Conservation (phyloP, 2,329 filamentous ascomycete species). For the Trichoderma atroviride region DNA sequence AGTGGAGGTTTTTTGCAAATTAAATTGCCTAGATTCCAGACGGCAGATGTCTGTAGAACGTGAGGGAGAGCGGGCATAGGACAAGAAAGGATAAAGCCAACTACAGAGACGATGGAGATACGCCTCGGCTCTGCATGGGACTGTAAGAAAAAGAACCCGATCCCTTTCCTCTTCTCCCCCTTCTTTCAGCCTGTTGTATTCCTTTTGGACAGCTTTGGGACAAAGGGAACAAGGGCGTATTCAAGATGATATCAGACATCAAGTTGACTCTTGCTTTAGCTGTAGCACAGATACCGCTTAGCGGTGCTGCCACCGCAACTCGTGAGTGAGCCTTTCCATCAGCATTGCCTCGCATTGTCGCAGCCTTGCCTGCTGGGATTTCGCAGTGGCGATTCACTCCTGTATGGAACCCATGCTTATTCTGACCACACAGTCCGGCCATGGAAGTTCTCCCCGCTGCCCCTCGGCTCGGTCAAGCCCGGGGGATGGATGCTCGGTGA, state of each 20-base stretch:
- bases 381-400: neutral
- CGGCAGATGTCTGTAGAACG: constrained; percentile 11
- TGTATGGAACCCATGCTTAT: neutral
- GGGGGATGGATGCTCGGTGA: constrained; percentile 56
- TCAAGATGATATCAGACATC: neutral
- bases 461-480: constrained; percentile 54
- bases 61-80: constrained; percentile 1
- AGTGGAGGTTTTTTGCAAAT: constrained; percentile 3
- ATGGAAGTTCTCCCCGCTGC: constrained; percentile 36
- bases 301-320: constrained; percentile 20
- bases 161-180: neutral
- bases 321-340: constrained; percentile 24
- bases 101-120: constrained; percentile 10
- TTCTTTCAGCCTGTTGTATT: neutral
- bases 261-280: constrained; percentile 26
- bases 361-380: neutral
- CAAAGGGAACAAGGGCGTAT: neutral
- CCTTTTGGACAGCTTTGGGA: no score
- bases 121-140: constrained; percentile 20
- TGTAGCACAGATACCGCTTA: constrained; percentile 26
- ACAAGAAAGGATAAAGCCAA: neutral
- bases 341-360: neutral
- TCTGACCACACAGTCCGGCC: constrained; percentile 29
- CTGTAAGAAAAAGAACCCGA: constrained; percentile 22
- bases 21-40: neutral